Evolutionary conservation across 345 rosid species (phyloP).

Genomic region (Theobroma cacao): DNA sequence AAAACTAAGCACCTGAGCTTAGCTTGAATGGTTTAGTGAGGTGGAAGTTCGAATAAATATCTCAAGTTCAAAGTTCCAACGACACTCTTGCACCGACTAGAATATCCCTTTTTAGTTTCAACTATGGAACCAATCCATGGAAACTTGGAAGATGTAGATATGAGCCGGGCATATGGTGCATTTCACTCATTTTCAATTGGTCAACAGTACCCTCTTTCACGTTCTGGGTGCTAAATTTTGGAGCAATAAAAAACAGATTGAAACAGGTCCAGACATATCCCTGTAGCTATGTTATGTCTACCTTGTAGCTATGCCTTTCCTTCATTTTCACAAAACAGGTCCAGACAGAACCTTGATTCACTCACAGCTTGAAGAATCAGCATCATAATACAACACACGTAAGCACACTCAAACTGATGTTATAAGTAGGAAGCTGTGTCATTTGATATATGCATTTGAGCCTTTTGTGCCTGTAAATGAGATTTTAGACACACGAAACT

Average conservation of each 20-base stretch:
- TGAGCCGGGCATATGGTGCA: not conserved
- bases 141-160: not conserved
- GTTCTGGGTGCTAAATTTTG: not conserved
- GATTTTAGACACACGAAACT: not conserved
- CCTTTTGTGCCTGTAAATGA: constrained; percentile 23
- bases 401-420: not conserved
- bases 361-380: not conserved
- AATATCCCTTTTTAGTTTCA: not conserved
- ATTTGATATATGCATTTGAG: constrained; percentile 8
- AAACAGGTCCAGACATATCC: not conserved
- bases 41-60: too few species aligned
- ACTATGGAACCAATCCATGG: not conserved
- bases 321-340: not conserved
- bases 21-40: not conserved
- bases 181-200: not conserved
- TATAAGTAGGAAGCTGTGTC: constrained; percentile 10
- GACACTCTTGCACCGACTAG: not conserved
- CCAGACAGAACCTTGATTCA: not conserved
- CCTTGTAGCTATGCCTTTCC: too few species aligned
- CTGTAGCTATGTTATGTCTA: too few species aligned
- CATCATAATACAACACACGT: not conserved
- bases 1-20: not conserved
- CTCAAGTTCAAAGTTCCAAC: not conserved
- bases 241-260: not conserved
- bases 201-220: not conserved